These are phyloP conservation scores for Alternaria sp. DNA, from an alignment of 2,329 filamentous ascomycete genomes.

Conservation along the genomic window DNA sequence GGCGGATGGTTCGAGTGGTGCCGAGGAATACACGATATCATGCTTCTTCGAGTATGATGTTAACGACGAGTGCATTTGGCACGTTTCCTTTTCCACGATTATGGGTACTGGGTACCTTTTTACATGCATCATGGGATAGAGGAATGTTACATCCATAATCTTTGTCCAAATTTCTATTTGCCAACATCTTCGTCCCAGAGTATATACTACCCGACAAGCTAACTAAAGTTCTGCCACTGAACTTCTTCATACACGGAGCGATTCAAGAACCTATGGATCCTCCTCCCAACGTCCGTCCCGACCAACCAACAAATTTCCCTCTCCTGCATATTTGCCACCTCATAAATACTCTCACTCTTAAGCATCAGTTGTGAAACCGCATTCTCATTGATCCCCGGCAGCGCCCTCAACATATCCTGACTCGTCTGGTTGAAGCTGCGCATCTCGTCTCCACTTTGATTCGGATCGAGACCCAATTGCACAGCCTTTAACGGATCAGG, in stretches of 20 bases:
- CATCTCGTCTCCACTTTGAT: slow-evolving; percentile 62
- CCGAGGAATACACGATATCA: neutral
- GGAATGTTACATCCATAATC: slow-evolving; percentile 12
- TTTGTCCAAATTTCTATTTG: neutral
- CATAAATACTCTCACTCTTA: slow-evolving; percentile 77
- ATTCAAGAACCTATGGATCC: slow-evolving; percentile 85
- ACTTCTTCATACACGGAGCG: slow-evolving; percentile 59
- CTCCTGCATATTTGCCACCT: slow-evolving; percentile 86
- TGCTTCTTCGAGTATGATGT: neutral
- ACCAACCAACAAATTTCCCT: slow-evolving; percentile 77
- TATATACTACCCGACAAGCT: neutral
- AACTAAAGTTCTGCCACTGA: slow-evolving; percentile 31
- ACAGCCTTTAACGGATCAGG: slow-evolving; percentile 91
- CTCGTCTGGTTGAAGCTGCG: slow-evolving; percentile 83
- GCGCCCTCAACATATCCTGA: slow-evolving; percentile 86
- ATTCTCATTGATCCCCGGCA: slow-evolving; percentile 81
- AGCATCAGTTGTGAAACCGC: slow-evolving; percentile 77
- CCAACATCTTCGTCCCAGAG: neutral
- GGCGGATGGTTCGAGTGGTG: slow-evolving; percentile 39
- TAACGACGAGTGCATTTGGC: neutral
- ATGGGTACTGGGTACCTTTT: neutral
- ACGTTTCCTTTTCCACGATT: neutral
- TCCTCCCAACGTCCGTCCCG: slow-evolving; percentile 77
- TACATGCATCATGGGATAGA: slow-evolving; percentile 11
- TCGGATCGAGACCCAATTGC: slow-evolving; percentile 76